Evolutionary conservation across 78 protist genomes (phyloP).

Genomic region (Chrysochromulina tobinii): DNA sequence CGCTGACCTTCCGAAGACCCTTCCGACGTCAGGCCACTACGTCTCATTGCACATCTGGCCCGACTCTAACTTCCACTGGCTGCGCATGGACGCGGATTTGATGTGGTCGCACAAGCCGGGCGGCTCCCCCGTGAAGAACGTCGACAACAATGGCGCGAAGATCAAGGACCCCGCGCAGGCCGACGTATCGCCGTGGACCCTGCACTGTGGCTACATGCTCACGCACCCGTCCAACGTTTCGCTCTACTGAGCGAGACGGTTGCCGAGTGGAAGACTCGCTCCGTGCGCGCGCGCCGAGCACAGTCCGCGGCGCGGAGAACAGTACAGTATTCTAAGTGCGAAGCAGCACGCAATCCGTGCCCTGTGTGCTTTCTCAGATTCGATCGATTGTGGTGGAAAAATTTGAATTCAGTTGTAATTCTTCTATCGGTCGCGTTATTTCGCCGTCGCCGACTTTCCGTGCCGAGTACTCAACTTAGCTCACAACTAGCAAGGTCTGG

Average conservation of each 20-base stretch:
- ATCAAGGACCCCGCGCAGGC: conserved; percentile 12
- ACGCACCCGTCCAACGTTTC: not conserved
- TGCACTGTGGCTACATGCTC: conserved; percentile 16
- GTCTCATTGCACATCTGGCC: conserved; percentile 27
- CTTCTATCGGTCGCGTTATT: too few species aligned
- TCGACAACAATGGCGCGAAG: not conserved
- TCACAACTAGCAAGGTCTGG: too few species aligned
- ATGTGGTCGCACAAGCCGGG: conserved; percentile 32
- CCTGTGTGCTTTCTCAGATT: too few species aligned
- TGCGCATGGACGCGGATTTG: not conserved
- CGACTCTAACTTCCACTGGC: conserved; percentile 36
- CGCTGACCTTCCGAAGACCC: not conserved
- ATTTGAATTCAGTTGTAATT: too few species aligned
- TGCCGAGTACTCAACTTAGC: too few species aligned
- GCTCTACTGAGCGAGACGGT: not conserved
- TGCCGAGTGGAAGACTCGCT: too few species aligned
- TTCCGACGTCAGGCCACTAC: not conserved
- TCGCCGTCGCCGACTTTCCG: too few species aligned
- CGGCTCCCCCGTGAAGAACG: conserved; percentile 8
- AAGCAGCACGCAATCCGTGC: too few species aligned
- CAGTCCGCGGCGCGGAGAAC: too few species aligned
- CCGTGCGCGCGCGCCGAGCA: too few species aligned
- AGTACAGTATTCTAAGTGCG: too few species aligned
- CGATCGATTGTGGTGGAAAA: too few species aligned
- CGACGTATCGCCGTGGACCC: conserved; percentile 22